Evolutionary conservation across 345 rosid genomes (phyloP), one percentile per base, ranked within the genome.

Genomic region (Cochlearia excelsa): DNA sequence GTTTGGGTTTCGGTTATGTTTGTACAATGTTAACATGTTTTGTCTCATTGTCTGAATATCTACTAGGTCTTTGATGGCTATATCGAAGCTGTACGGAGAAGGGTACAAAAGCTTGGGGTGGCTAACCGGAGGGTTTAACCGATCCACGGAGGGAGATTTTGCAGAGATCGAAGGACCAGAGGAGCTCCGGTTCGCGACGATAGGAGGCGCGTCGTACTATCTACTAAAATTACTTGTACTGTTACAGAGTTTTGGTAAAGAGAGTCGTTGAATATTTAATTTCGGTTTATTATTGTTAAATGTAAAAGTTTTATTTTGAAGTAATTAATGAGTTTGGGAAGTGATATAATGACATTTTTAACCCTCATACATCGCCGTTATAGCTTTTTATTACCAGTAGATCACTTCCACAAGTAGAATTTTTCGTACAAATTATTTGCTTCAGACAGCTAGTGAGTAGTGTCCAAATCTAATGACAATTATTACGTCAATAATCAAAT

Each of bases 101-200:
- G 89, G 93, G 35, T 88, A 84, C 70, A 79, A 31, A 74, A 85
- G 80, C 70, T 70, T 85, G 55, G 97, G 94, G 39, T 88, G 93
- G 97, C 51, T 88, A 69, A 81, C 89, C 2, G 88, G 97, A 56
- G 97, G 91, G 27, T 89, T 83, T 77, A 88, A 83, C 61, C 77
- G 82, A 11, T 67, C 88, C n/a, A 74, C 35, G 4, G 83, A 78
- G 7, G 80, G 59, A 7, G 90, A 93, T 60, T 87, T 90, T 56
- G 70, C 69, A 0, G 83, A 57, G 2, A 74, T 76, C 2, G 87
- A 90, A 76, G 97, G 95, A 7, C 48, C 68, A 0, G 86, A 79
- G 39, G 81, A 84, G 73, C 74, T 88, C 67, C 84, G 86, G 43
- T 80, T 83, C 47, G 97, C 99, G 49, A 82, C 94, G 1, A 77